These are phyloP conservation scores for Tagetes patula DNA, from an alignment of 129 eudicot species.

Conservation along the genomic window DNA sequence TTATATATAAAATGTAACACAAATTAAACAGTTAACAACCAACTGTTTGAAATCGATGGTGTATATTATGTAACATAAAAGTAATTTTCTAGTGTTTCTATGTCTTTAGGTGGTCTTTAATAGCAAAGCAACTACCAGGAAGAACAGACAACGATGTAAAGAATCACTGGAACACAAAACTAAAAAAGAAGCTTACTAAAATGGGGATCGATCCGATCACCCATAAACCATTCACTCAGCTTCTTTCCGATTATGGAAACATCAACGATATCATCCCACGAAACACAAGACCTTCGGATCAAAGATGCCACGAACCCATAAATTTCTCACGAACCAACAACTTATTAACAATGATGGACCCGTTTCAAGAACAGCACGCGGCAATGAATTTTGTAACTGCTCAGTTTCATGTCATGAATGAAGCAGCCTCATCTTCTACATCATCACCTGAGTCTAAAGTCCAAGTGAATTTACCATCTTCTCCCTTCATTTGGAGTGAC, in stretches of 20 bases:
- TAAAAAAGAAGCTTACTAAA: constrained; percentile 75
- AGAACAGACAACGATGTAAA: constrained; percentile 98
- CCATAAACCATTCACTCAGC: constrained; percentile 76
- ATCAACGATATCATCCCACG: constrained; percentile 50
- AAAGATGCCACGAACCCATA: constrained; percentile 23
- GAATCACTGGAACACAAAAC: constrained; percentile 97
- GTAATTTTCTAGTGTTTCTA: constrained; percentile 3
- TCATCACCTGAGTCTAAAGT: constrained; percentile 44
- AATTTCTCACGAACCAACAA: constrained; percentile 33
- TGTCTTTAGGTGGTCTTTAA: constrained; percentile 78
- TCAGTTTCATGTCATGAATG: constrained; percentile 40
- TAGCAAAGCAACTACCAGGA: constrained; percentile 78
- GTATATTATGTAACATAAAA: neutral
- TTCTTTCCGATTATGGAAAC: constrained; percentile 64
- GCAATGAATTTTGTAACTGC: constrained; percentile 25
- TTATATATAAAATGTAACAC: neutral
- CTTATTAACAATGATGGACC: constrained; percentile 26
- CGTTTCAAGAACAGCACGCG: constrained; percentile 27
- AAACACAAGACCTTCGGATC: constrained; percentile 19
- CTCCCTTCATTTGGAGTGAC: constrained; percentile 54
- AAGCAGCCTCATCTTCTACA: constrained; percentile 50
- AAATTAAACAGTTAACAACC: neutral
- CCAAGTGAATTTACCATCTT: constrained; percentile 46
- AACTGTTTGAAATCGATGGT: neutral
- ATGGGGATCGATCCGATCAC: constrained; percentile 97